Base-by-base conservation (phyloP, 345 rosid genomes). In the Eutrema heterophyllum region DNA sequence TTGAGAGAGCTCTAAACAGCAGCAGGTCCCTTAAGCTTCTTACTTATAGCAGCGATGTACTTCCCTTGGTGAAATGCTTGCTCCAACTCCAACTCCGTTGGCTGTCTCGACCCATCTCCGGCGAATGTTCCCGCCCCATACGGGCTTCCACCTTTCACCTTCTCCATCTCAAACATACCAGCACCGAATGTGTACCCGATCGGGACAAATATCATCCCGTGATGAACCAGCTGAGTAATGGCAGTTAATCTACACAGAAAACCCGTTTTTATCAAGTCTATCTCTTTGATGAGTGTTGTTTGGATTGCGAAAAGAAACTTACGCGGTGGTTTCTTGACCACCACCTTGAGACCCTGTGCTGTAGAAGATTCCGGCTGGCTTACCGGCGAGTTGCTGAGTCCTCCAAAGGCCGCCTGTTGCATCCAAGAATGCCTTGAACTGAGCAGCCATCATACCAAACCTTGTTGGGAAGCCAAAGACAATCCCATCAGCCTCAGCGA, bases 321-420 rank as follows among this genome's bases (percentile, higher is more conserved):
- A 93, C 97, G 98, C 86, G 8, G 98, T 93, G 51, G 96, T 93
- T 78, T 93, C 98, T 72, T 93, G 98, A 18, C 97, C 98, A 16
- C 97, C 97, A 9, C 97, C 97, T 81, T 93, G 97, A 72, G 98
- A 89, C 14, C 97, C 98, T 7, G 96, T 93, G 87, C 97, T 91
- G 79, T 81, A 91, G 82, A 93, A 93, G 71, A 93, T 79, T 32
- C 98, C 97, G 3, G 98, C 98, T 64, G 98, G 96, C 72, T 89
- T 93, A 60, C 98, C 98, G 0, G 98, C 97, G 43, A 93, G 97
- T 72, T 79, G 83, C 55, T 91, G 98, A 66, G 94, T 83, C 70
- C 96, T 88, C 98, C 98, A 91, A 24, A 89, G 82, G 14, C 91
- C 96, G 38, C 98, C 98, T 32, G 97, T 93, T 70, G 97, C 84